phyloP scores from a whole-genome alignment of 441 rosid species.

The Populus hybrid region DNA sequence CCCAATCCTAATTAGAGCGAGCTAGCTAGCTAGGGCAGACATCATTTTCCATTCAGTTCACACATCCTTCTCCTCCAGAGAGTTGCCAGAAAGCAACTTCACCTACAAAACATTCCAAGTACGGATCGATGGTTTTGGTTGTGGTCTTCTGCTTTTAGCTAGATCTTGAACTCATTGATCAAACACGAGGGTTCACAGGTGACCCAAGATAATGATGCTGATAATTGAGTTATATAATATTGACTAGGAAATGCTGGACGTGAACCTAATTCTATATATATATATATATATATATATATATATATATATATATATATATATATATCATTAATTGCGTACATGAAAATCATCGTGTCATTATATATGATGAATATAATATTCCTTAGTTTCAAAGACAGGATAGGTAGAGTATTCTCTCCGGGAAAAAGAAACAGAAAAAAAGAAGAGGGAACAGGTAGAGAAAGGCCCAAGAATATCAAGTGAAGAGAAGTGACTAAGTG shows the following conservation, averaged over 20 bases:
- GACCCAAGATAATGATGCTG: not conserved
- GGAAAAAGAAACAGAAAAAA: no score
- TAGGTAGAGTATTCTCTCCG: not conserved
- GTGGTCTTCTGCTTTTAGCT: not conserved
- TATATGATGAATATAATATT: not conserved
- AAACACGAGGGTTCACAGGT: not conserved
- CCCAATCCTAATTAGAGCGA: not conserved
- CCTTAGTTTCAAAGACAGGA: not conserved
- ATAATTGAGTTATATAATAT: not conserved
- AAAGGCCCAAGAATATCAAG: not conserved
- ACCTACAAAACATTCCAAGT: not conserved
- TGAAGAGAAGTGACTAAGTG: not conserved
- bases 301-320: not conserved
- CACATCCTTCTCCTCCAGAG: slow-evolving; percentile 23
- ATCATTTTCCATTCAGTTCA: slow-evolving; percentile 20
- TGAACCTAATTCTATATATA: not conserved
- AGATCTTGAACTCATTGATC: not conserved
- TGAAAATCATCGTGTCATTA: not conserved
- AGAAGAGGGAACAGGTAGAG: not conserved
- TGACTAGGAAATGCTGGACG: not conserved
- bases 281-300: no score
- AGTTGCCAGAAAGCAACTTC: slow-evolving; percentile 15
- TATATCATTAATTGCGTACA: not conserved
- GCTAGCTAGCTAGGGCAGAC: not conserved
- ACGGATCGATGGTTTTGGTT: not conserved